Base-by-base conservation (phyloP, 192 early-diverging fungal genomes). In the Endogone sp. region DNA sequence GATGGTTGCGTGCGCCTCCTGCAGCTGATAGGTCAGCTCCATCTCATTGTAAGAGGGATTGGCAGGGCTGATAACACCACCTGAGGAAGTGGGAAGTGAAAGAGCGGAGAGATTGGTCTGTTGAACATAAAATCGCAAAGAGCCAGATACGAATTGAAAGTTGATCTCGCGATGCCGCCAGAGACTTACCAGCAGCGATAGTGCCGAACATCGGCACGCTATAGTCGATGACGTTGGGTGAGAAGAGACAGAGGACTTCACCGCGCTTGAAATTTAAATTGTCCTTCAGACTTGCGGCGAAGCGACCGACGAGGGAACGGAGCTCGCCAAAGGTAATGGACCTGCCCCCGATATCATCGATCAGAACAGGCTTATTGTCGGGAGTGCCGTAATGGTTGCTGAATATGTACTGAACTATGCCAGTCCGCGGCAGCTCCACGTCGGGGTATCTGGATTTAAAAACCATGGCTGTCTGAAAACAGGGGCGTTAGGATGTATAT, bases 11-110 rank as follows among this genome's bases (percentile, higher is more conserved):
- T 81, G 72, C 3, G 90, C 84, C 44, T 91, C 85, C 22, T 79
- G 62, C 29, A 98, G 77, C 67, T 96, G 93, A 72, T 86, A 84
- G 0, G 86, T 81, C 20, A 96, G 71, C 69, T 98, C 96, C 44
- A 83, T 76, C 13, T 75, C 76, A 1, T 83, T 93, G 78, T 97
- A 96, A 21, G 79, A 79, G 13, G 95, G 92, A 71, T 96, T 98
- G 25, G 87, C 90, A 16, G 90, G 83, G 3, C 92, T 88, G 26
- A 90, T 75, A 3, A 89, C 77, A 13, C 88, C 90, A 6, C 94
- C 93, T 66, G 66, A 30, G 27, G 65, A 56, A 37, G 69, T 54
- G 16, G 71, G 60, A 3, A 65, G 70, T 55, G n/a, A n/a, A 16
- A 49, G 0, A 49, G 37, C 6, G 16, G 37, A 16, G 37, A 49